phyloP scores from a whole-genome alignment of 192 early-diverging fungal genomes.

The Linnemannia elongata region DNA sequence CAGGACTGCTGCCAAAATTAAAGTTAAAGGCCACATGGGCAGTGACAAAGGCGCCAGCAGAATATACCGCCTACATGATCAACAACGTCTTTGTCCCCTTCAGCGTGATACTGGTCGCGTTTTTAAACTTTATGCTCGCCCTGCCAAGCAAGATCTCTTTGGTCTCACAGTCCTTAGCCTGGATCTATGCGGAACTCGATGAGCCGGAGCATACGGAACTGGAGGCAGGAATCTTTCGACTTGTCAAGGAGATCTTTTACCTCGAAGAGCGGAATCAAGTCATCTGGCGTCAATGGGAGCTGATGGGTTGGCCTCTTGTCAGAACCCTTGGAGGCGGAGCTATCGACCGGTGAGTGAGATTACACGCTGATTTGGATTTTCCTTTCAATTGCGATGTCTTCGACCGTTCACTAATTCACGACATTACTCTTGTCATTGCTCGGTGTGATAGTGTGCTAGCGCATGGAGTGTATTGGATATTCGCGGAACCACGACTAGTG shows the following conservation, averaged over 20 bases:
- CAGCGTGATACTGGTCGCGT: conserved; percentile 14
- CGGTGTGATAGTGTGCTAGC: conserved; percentile 56
- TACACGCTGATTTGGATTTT: not conserved
- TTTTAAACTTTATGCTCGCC: conserved; percentile 27
- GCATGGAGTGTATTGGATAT: conserved; percentile 61
- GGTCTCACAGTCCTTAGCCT: conserved; percentile 37
- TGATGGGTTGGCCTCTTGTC: conserved; percentile 63
- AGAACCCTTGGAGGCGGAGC: conserved; percentile 61
- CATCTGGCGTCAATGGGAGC: conserved; percentile 61
- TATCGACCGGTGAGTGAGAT: conserved; percentile 61
- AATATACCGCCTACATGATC: conserved; percentile 35
- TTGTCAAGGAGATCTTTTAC: conserved; percentile 53
- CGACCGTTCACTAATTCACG: too few species aligned
- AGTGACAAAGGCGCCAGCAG: conserved; percentile 25
- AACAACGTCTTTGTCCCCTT: conserved; percentile 35
- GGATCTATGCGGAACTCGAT: conserved; percentile 56
- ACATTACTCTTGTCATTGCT: not conserved
- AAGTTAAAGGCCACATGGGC: conserved; percentile 3
- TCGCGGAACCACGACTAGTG: conserved; percentile 62
- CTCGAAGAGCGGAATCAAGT: conserved; percentile 59
- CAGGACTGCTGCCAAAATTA: not conserved
- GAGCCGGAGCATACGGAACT: conserved; percentile 46
- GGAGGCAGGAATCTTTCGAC: conserved; percentile 46
- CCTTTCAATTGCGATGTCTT: not conserved
- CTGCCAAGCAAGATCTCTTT: conserved; percentile 30